Evolutionary conservation across 1,139 yeast genomes (phyloP), one percentile per base, ranked within the genome.

Genomic region (Candida sojae): DNA sequence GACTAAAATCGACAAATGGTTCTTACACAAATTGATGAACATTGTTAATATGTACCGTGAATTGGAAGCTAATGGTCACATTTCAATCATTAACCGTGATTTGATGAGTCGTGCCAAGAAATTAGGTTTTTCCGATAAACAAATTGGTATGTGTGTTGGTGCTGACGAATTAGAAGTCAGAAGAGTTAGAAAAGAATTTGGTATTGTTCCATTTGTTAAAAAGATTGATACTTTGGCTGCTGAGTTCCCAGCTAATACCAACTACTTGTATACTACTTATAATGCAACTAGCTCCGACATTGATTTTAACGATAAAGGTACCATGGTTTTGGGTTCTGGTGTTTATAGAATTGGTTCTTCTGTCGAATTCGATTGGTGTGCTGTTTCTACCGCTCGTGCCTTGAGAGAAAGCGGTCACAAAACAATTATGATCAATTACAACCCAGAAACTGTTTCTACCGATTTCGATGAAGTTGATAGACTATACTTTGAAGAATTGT

Each of bases 311-410:
- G 98, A 92, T 54, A 82, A 88, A 57, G 98, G 99, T 62, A 86
- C 95, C 54, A 77, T 93, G 83, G 99, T 93, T 39, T 79, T 93
- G 58, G 99, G 99, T 47, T 92, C 98, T 10, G 99, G 99, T 75
- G 99, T 93, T 47, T 93, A 93, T 80, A 84, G 99, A 72, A 93
- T 93, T 66, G 99, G 99, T 51, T 92, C 98, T 5, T 92, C 98
- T 26, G 99, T 93, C 51, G 99, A 93, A 73, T 93, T 93, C 61
- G 99, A 93, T 72, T 93, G 99, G 99, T 93, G 99, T 80, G 99
- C 98, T 45, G 99, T 93, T 53, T 83, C 96, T 52, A 88, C 99
- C 50, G 97, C 96, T 48, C 86, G 98, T 67, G 91, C 98, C 41
- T 82, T 93, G 62, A 85, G 99, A 71, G 86, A 83, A 50, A 79